Conservation (phyloP, 768 basidiomycete genomes). For the Kwoniella sp. region DNA sequence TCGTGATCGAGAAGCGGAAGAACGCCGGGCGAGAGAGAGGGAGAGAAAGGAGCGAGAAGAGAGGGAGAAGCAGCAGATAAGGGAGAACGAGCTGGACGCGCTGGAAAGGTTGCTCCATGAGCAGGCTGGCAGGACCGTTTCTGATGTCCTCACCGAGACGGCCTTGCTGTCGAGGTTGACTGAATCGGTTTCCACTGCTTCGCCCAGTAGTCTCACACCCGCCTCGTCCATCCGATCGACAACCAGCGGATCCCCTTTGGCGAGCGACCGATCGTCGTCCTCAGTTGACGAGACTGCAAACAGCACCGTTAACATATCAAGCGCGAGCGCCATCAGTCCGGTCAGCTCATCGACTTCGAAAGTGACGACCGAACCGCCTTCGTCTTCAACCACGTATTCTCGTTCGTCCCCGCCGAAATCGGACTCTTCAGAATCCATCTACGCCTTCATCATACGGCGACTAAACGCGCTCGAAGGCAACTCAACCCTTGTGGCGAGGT, state of each 20-base stretch:
- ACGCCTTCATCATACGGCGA: constrained; percentile 92
- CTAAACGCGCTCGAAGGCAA: constrained; percentile 78
- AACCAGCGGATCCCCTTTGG: no score
- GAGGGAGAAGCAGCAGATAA: constrained; percentile 15
- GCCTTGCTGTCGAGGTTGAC: constrained; percentile 7
- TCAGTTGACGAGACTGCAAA: no score
- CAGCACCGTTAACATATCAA: no score
- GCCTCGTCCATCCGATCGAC: no score
- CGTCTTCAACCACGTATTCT: constrained; percentile 12
- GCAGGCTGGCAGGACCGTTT: constrained; percentile 22
- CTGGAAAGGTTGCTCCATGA: constrained; percentile 30
- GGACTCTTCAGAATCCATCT: constrained; percentile 70
- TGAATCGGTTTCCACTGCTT: not conserved
- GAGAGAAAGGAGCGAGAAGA: constrained; percentile 9
- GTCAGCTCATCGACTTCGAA: not conserved
- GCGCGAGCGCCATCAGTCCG: not conserved
- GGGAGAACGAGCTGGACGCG: constrained; percentile 31
- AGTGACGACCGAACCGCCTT: not conserved
- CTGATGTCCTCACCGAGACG: constrained; percentile 9
- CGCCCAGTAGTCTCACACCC: no score
- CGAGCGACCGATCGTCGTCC: no score
- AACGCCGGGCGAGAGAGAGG: constrained; percentile 14
- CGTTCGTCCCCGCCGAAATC: constrained; percentile 22
- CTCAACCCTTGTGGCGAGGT: constrained; percentile 74
- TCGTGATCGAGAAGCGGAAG: constrained; percentile 20